Conservation (phyloP, 768 basidiomycete genomes). For the Imleria badia region DNA sequence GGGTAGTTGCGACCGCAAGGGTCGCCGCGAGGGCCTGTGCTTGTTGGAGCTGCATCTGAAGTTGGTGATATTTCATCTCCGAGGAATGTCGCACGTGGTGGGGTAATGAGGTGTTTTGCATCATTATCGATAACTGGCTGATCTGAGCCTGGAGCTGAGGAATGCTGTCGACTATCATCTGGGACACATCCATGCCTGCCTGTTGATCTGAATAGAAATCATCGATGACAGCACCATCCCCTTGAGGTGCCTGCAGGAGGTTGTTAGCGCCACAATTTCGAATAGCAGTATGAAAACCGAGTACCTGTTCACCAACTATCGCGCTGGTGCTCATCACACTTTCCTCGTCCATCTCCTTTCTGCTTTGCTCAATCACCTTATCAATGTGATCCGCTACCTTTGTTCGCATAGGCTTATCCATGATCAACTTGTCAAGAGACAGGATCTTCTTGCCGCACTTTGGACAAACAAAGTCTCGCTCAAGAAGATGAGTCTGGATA, state of each 20-base stretch:
- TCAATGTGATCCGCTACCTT: conserved; percentile 83
- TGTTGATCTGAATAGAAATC: conserved; percentile 76
- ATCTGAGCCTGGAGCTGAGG: conserved; percentile 86
- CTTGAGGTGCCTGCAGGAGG: conserved; percentile 21
- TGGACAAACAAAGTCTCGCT: conserved; percentile 94
- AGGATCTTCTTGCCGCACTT: conserved; percentile 85
- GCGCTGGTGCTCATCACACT: conserved; percentile 31
- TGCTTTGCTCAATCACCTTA: conserved; percentile 74
- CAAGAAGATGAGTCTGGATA: conserved; percentile 90
- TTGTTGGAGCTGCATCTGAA: conserved; percentile 77
- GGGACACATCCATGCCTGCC: conserved; percentile 68
- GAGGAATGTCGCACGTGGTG: conserved; percentile 73
- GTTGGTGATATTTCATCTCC: conserved; percentile 79
- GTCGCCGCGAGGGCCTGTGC: conserved; percentile 72
- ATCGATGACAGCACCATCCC: conserved; percentile 42
- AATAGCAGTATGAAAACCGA: not conserved
- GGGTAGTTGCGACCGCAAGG: conserved; percentile 54
- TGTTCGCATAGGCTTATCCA: conserved; percentile 77
- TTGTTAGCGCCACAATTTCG: conserved; percentile 1
- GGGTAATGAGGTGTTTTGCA: conserved; percentile 77
- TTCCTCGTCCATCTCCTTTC: conserved; percentile 54
- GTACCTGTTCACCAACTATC: conserved; percentile 37
- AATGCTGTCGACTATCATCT: conserved; percentile 71
- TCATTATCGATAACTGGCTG: conserved; percentile 72
- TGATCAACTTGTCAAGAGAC: conserved; percentile 81